phyloP scores from a whole-genome alignment of 164 flowering plant genomes.

The Akebia trifoliata region DNA sequence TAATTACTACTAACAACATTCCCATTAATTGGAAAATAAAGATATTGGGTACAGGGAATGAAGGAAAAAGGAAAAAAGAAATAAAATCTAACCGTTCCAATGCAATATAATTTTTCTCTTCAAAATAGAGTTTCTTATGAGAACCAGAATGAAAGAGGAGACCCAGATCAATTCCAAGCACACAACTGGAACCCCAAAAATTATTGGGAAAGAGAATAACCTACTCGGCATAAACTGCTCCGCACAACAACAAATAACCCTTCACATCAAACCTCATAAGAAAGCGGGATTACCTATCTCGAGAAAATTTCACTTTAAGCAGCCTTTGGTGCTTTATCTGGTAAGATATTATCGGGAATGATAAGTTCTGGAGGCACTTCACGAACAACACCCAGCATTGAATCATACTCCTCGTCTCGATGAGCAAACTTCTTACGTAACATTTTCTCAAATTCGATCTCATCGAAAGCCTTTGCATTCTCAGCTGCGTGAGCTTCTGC shows the following conservation, averaged over 20 bases:
- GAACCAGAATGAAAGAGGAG: neutral
- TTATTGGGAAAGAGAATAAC: slow-evolving; percentile 27
- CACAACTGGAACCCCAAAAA: slow-evolving; percentile 20
- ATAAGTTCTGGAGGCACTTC: slow-evolving; percentile 73
- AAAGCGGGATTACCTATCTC: slow-evolving; percentile 3
- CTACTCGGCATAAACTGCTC: slow-evolving; percentile 23
- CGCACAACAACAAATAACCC: slow-evolving; percentile 19
- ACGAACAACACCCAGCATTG: slow-evolving; percentile 74
- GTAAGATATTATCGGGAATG: slow-evolving; percentile 64
- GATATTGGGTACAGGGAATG: no score
- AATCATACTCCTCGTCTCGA: slow-evolving; percentile 80
- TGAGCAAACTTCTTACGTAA: slow-evolving; percentile 86
- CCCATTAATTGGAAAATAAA: no score
- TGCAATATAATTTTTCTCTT: no score
- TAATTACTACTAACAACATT: no score
- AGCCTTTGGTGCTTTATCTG: slow-evolving; percentile 49
- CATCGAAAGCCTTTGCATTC: slow-evolving; percentile 78
- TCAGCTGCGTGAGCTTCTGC: slow-evolving; percentile 92
- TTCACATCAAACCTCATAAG: slow-evolving; percentile 15
- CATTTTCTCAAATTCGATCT: slow-evolving; percentile 83
- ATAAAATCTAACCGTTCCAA: no score
- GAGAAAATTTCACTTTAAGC: slow-evolving; percentile 17
- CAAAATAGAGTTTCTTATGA: slow-evolving; percentile 4
- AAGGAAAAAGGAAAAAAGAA: no score
- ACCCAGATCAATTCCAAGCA: slow-evolving; percentile 13